Conservation (phyloP, 106 monocot genomes). For the Allium cepa region DNA sequence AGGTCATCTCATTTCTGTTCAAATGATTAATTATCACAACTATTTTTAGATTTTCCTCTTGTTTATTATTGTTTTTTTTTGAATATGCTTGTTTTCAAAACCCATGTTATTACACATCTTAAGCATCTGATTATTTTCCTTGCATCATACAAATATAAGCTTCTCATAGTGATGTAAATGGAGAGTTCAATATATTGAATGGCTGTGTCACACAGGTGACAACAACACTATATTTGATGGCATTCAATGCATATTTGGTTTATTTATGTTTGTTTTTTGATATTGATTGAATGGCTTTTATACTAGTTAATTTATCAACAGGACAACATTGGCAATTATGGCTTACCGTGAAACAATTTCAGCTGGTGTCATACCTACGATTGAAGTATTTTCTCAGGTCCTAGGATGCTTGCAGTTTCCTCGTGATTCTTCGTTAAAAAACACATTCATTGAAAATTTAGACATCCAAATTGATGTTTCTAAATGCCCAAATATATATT, state of each 20-base stretch:
- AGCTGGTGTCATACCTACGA: conserved; percentile 61
- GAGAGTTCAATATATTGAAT: not conserved
- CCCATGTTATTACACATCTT: too few species aligned
- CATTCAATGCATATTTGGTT: not conserved
- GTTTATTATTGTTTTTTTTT: too few species aligned
- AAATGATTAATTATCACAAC: too few species aligned
- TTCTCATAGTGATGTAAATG: too few species aligned
- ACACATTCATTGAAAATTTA: conserved; percentile 61
- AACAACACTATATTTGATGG: not conserved
- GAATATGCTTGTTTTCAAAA: too few species aligned
- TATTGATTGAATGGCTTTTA: not conserved
- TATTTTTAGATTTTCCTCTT: too few species aligned
- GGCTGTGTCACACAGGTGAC: not conserved
- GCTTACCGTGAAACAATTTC: conserved; percentile 74
- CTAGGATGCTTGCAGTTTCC: conserved; percentile 93
- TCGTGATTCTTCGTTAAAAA: conserved; percentile 35
- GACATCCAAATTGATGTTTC: conserved; percentile 43
- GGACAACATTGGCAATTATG: conserved; percentile 73
- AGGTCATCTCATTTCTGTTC: too few species aligned
- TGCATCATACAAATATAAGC: too few species aligned
- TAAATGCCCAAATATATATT: conserved; percentile 42
- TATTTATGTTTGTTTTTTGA: not conserved
- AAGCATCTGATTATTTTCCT: too few species aligned
- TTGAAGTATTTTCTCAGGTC: conserved; percentile 83
- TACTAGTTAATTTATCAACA: conserved; percentile 16